Evolutionary conservation across 2,329 filamentous ascomycete species (phyloP).

Genomic region (Colletotrichum endophyticum): DNA sequence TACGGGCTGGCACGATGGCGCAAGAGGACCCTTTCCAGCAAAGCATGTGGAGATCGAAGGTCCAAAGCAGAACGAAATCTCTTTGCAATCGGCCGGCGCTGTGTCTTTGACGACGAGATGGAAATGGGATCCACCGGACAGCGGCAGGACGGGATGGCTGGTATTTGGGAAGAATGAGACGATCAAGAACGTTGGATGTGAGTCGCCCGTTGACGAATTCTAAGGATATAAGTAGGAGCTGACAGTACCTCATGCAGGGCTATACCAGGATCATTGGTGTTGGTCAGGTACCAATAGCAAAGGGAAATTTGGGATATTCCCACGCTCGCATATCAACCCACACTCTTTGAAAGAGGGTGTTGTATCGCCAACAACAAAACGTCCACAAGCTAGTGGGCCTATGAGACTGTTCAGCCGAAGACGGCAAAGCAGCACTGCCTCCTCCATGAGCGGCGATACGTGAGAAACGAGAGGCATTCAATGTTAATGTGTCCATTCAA

Average conservation of each 20-base stretch:
- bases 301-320: slow-evolving; percentile 43
- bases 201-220: neutral
- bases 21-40: slow-evolving; percentile 29
- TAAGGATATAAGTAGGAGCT: neutral
- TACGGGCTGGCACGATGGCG: slow-evolving; percentile 36
- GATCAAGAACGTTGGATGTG: slow-evolving; percentile 50
- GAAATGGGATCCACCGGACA: slow-evolving; percentile 30
- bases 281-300: slow-evolving; percentile 43
- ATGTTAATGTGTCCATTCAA: neutral
- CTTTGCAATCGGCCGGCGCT: neutral
- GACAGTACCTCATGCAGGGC: slow-evolving; percentile 22
- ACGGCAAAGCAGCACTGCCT: neutral
- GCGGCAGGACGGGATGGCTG: slow-evolving; percentile 21
- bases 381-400: neutral
- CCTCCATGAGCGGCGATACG: neutral
- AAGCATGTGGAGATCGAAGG: slow-evolving; percentile 30
- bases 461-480: neutral
- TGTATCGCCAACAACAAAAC: neutral
- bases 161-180: slow-evolving; percentile 50
- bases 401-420: slow-evolving; percentile 6
- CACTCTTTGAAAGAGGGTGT: slow-evolving; percentile 4
- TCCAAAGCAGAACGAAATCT: slow-evolving; percentile 24
- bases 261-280: slow-evolving; percentile 43
- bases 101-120: slow-evolving; percentile 29
- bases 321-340: slow-evolving; percentile 40